Conservation (phyloP, 495 filamentous ascomycete genomes). For the Platismatia glauca region DNA sequence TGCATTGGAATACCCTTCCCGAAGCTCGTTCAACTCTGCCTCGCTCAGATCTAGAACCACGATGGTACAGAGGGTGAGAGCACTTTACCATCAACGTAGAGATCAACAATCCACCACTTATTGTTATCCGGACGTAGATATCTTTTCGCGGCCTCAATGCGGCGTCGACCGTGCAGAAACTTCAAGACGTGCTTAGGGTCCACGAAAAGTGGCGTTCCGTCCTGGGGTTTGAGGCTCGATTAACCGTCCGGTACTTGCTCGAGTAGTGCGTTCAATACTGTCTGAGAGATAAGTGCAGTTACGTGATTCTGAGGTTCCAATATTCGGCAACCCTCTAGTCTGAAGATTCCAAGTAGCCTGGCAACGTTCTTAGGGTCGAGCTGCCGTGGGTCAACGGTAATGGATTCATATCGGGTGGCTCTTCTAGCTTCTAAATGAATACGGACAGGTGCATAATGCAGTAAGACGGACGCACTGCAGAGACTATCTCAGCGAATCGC, state of each 20-base stretch:
- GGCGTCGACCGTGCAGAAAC: constrained; percentile 2
- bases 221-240: neutral
- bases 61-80: neutral
- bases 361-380: constrained; percentile 7
- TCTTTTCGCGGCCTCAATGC: neutral
- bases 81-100: too few species aligned
- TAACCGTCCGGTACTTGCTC: neutral
- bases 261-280: neutral
- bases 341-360: neutral
- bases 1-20: neutral
- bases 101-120: constrained; percentile 8
- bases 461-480: too few species aligned
- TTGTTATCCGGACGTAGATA: neutral
- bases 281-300: constrained; percentile 1
- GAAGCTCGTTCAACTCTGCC: neutral
- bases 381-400: constrained; percentile 1
- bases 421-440: too few species aligned
- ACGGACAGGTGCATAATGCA: too few species aligned
- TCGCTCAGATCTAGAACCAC: neutral
- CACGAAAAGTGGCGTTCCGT: neutral
- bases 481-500: too few species aligned
- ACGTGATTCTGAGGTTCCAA: neutral
- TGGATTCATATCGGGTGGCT: too few species aligned
- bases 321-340: neutral
- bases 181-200: neutral